These are phyloP conservation scores for Aspergillus oerlinghausenensis DNA, from an alignment of 2,329 filamentous ascomycete genomes.

Conservation along the genomic window DNA sequence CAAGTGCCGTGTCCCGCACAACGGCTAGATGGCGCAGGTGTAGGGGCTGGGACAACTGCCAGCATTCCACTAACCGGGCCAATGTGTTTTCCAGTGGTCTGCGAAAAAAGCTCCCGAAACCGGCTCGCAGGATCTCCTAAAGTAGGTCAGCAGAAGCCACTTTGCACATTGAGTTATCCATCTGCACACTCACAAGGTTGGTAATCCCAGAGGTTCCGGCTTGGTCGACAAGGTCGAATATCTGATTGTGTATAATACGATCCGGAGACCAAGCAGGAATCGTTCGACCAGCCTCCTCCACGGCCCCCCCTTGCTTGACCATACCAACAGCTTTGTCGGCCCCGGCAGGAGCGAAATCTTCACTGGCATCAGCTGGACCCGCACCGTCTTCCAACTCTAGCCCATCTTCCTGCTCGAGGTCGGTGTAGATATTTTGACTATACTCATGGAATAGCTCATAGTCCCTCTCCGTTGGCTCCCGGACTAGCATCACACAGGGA, in stretches of 20 bases:
- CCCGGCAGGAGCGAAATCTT: constrained; percentile 7
- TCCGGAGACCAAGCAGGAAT: constrained; percentile 55
- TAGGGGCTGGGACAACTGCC: constrained; percentile 55
- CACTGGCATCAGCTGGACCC: constrained; percentile 19
- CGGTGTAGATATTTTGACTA: constrained; percentile 23
- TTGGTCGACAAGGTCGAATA: constrained; percentile 47
- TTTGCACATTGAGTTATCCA: background rate
- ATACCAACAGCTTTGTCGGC: constrained; percentile 8
- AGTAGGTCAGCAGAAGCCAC: constrained; percentile 4
- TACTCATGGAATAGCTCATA: constrained; percentile 38
- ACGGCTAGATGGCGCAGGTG: constrained; percentile 55
- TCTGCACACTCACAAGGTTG: constrained; percentile 34
- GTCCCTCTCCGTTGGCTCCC: constrained; percentile 38
- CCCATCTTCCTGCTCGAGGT: constrained; percentile 25
- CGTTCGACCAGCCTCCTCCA: constrained; percentile 31
- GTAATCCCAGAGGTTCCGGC: constrained; percentile 48
- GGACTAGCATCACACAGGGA: constrained; percentile 42
- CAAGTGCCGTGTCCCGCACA: constrained; percentile 50
- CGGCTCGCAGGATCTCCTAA: constrained; percentile 37
- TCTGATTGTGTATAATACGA: constrained; percentile 47
- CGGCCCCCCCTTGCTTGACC: constrained; percentile 19
- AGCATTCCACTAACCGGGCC: constrained; percentile 50
- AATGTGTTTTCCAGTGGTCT: constrained; percentile 52
- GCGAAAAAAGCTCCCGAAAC: constrained; percentile 50
- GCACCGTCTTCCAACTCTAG: constrained; percentile 34